These are phyloP conservation scores for Stephania japonica DNA, from an alignment of 164 flowering plant genomes.

Conservation along the genomic window DNA sequence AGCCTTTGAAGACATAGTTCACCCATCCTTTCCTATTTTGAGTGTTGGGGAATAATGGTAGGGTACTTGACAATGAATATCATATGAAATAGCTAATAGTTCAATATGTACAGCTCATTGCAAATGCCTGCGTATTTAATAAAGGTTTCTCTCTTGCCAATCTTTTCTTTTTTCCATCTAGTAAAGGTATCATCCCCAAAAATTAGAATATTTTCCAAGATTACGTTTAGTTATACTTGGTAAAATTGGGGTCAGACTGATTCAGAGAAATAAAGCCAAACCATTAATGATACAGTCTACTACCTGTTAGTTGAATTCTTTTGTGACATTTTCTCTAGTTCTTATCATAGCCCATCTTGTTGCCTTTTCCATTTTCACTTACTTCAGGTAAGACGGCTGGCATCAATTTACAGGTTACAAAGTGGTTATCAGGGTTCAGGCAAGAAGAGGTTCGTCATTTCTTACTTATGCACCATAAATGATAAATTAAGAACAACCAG, in stretches of 20 bases:
- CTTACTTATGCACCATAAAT: not conserved
- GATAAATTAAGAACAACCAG: no score
- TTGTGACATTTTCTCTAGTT: not conserved
- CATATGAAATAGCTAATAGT: not conserved
- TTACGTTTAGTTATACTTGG: not conserved
- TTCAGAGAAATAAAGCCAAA: no score
- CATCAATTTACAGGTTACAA: conserved; percentile 64
- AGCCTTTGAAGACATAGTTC: not conserved
- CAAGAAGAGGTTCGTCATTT: conserved; percentile 60
- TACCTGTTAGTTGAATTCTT: not conserved
- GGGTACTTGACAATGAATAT: not conserved
- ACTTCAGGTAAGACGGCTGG: conserved; percentile 62
- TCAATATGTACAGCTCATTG: not conserved
- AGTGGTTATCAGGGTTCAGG: conserved; percentile 78
- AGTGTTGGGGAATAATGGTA: no score
- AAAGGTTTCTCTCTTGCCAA: not conserved
- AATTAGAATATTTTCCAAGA: not conserved
- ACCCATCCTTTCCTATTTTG: no score
- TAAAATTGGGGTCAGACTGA: no score
- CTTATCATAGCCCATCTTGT: not conserved
- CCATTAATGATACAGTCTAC: no score
- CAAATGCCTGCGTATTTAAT: not conserved
- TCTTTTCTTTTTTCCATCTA: not conserved
- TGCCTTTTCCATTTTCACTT: not conserved
- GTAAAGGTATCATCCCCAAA: not conserved